phyloP scores from a whole-genome alignment of 495 filamentous ascomycete genomes.

The Penicillium flavigenum region DNA sequence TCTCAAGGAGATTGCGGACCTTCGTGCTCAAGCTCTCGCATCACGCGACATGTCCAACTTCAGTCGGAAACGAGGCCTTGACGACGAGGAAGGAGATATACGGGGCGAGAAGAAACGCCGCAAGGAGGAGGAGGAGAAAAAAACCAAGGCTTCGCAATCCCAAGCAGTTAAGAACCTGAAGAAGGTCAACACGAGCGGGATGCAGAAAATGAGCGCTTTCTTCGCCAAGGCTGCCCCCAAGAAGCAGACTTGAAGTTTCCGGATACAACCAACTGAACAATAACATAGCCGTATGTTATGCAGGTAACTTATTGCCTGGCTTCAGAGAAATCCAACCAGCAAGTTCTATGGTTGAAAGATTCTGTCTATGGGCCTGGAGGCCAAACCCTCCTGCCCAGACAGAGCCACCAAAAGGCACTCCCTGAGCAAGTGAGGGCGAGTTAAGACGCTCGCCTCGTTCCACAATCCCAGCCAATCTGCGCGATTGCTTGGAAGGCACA shows the following conservation, averaged over 20 bases:
- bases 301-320: neutral
- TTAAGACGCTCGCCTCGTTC: neutral
- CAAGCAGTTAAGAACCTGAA: constrained; percentile 72
- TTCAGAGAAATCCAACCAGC: neutral
- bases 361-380: neutral
- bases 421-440: neutral
- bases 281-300: neutral
- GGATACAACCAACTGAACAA: neutral
- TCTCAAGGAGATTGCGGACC: constrained; percentile 58
- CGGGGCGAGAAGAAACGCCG: constrained; percentile 61
- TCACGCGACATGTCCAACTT: constrained; percentile 69
- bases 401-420: neutral
- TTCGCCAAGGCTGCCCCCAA: constrained; percentile 67
- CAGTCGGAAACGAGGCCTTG: constrained; percentile 64
- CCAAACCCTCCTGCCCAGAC: neutral
- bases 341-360: neutral
- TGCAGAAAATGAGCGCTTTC: constrained; percentile 97
- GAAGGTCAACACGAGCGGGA: constrained; percentile 86
- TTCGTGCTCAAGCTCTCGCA: constrained; percentile 67
- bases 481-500: neutral
- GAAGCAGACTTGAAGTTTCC: constrained; percentile 36
- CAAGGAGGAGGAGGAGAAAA: constrained; percentile 74
- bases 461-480: neutral
- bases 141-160: constrained; percentile 68
- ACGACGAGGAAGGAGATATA: constrained; percentile 64